A percentile compares a stretch with the other conserved stretches of the same genome.
Evolutionary conservation across 176 grass and related monocot genomes (phyloP).

Genomic region (Sorghum bicolor): DNA sequence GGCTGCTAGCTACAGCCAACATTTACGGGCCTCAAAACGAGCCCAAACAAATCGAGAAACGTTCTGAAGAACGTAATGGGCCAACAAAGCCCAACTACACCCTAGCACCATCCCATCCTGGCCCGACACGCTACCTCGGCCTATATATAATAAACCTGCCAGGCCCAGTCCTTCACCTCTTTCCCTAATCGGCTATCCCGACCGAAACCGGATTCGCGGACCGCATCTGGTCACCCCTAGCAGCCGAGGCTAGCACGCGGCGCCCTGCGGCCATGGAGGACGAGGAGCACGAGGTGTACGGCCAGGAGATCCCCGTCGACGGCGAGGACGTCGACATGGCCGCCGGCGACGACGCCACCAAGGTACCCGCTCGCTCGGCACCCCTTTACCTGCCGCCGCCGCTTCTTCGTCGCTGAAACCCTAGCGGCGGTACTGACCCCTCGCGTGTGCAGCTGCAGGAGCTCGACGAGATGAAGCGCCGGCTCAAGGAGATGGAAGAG

Average conservation of each 20-base stretch:
- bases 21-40: not conserved
- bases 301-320: slow-evolving; percentile 64
- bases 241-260: not conserved
- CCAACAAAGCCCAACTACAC: not conserved
- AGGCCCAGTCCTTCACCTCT: not conserved
- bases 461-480: slow-evolving; percentile 83
- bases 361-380: slow-evolving; percentile 26
- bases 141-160: not conserved
- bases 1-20: not conserved
- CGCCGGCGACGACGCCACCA: slow-evolving; percentile 38
- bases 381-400: not conserved
- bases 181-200: not conserved
- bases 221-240: not conserved
- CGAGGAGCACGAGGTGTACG: slow-evolving; percentile 76
- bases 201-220: not conserved
- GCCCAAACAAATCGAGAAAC: not conserved
- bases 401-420: slow-evolving; percentile 1
- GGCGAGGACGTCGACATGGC: slow-evolving; percentile 64
- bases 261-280: slow-evolving; percentile 44
- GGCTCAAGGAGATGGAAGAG: slow-evolving; percentile 87
- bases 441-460: slow-evolving; percentile 44
- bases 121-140: not conserved
- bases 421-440: slow-evolving; percentile 28
- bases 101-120: not conserved
- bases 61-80: not conserved